Evolutionary conservation across 2,329 filamentous ascomycete species (phyloP).

Genomic region (Xylaria sp.): DNA sequence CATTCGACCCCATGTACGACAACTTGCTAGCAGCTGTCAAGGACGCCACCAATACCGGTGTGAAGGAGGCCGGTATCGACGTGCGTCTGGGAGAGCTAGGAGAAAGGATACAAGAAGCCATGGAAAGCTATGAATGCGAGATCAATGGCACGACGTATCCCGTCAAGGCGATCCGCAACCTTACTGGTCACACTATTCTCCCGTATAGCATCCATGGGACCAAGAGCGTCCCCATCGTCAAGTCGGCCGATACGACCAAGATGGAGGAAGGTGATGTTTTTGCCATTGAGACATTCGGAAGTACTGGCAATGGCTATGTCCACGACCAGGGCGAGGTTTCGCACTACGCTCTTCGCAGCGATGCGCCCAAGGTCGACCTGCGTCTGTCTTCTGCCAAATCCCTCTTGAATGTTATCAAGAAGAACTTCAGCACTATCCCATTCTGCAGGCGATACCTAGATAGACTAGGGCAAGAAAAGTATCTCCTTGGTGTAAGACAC

Average conservation of each 20-base stretch:
- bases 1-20: slow-evolving; percentile 80
- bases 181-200: slow-evolving; percentile 90
- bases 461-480: slow-evolving; percentile 93
- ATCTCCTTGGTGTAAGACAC: slow-evolving; percentile 80
- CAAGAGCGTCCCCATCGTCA: slow-evolving; percentile 95
- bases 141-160: slow-evolving; percentile 81
- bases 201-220: slow-evolving; percentile 91
- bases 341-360: slow-evolving; percentile 81
- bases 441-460: slow-evolving; percentile 93
- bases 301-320: slow-evolving; percentile 89
- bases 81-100: slow-evolving; percentile 89
- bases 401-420: slow-evolving; percentile 88
- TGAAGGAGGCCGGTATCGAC: slow-evolving; percentile 92
- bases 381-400: slow-evolving; percentile 85
- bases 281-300: slow-evolving; percentile 95
- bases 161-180: slow-evolving; percentile 85
- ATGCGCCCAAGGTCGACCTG: slow-evolving; percentile 80
- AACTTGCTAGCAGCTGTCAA: slow-evolving; percentile 78
- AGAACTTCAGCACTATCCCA: slow-evolving; percentile 93
- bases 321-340: slow-evolving; percentile 89
- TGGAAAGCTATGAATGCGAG: slow-evolving; percentile 93
- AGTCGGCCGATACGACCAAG: slow-evolving; percentile 87
- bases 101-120: slow-evolving; percentile 84
- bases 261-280: slow-evolving; percentile 98
- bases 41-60: slow-evolving; percentile 84